Conservation (phyloP, 495 filamentous ascomycete species). For the Diplogelasinospora grovesii region DNA sequence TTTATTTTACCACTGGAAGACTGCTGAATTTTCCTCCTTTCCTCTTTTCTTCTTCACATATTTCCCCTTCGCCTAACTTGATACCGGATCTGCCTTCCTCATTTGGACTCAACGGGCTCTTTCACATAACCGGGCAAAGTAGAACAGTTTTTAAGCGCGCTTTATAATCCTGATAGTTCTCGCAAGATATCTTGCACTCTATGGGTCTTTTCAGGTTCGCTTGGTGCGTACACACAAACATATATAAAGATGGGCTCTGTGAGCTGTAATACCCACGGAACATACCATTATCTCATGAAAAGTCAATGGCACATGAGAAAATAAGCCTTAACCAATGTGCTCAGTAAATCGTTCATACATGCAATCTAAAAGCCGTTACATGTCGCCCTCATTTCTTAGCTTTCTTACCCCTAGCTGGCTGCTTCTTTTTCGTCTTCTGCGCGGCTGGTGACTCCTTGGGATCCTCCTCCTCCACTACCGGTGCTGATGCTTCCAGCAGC, state of each 20-base stretch:
- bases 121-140: constrained; percentile 27
- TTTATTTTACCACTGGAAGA: neutral
- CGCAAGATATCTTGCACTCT: constrained; percentile 6
- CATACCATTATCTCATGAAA: no score
- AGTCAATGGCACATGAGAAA: no score
- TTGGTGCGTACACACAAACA: constrained; percentile 30
- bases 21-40: constrained; percentile 7
- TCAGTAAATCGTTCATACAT: no score
- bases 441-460: constrained; percentile 8
- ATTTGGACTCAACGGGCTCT: constrained; percentile 9
- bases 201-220: constrained; percentile 30
- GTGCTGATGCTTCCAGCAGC: constrained; percentile 6
- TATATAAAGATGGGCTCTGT: no score
- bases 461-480: constrained; percentile 7
- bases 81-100: neutral
- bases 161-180: constrained; percentile 32
- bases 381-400: constrained; percentile 25
- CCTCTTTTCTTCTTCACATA: constrained; percentile 27
- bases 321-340: constrained; percentile 2
- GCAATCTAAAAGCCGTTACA: no score
- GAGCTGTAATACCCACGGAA: no score
- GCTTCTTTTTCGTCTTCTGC: constrained; percentile 21
- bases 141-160: constrained; percentile 20
- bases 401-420: constrained; percentile 24
- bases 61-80: constrained; percentile 24